Conservation (phyloP, 176 grass and related monocot genomes). For the Triticum aestivum region IWGSC_CS_RefSeq_v2.1 NC_057806.1:578157317-578157816, state of each 20-base stretch:
- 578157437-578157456: neutral
- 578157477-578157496: neutral
- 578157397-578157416: neutral
- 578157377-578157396: neutral
- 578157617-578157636: conserved; percentile 11
- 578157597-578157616: conserved; percentile 13
- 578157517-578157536: neutral
- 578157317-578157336: conserved; percentile 1
- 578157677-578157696: neutral
- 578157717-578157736: too few relatives aligned
- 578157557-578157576: neutral
- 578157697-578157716: too few relatives aligned
- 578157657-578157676: neutral
- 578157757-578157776: too few relatives aligned
- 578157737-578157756: too few relatives aligned
- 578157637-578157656: conserved; percentile 2
- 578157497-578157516: neutral
- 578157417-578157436: neutral
- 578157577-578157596: neutral
- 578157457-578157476: conserved; percentile 6
- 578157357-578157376: conserved; percentile 13
- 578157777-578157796: too few relatives aligned
- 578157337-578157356: conserved; percentile 8
- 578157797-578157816: too few relatives aligned
- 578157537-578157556: neutral